Percentiles rank a stretch among this genome's conserved stretches.
These are phyloP conservation scores for Aspergillus egyptiacus DNA, from an alignment of 495 filamentous ascomycete species.

Conservation along the genomic window DNA sequence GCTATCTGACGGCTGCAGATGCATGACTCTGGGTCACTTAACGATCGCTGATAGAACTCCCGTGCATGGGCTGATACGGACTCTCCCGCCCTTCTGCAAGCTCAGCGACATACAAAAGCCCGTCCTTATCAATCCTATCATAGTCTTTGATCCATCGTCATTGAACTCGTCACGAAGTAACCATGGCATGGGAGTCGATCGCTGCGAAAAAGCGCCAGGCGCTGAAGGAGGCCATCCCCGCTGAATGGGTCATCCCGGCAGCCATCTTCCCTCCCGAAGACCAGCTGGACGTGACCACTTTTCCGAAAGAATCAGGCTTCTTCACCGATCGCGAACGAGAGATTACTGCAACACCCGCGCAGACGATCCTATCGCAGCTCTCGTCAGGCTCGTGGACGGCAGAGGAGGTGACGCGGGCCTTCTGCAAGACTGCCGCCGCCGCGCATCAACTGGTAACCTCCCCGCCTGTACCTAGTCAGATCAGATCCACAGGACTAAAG, in stretches of 20 bases:
- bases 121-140: neutral
- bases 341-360: slow-evolving; percentile 12
- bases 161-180: too few species aligned
- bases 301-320: slow-evolving; percentile 15
- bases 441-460: slow-evolving; percentile 43
- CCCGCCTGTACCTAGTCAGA: neutral
- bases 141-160: too few species aligned
- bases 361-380: slow-evolving; percentile 6
- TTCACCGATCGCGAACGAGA: slow-evolving; percentile 16
- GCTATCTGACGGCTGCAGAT: neutral
- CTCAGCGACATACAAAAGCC: neutral
- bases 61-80: too few species aligned
- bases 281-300: slow-evolving; percentile 13
- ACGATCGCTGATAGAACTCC: too few species aligned
- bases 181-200: slow-evolving; percentile 26
- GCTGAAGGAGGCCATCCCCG: slow-evolving; percentile 10
- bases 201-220: slow-evolving; percentile 12
- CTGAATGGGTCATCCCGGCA: slow-evolving; percentile 13
- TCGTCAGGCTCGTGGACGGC: slow-evolving; percentile 11
- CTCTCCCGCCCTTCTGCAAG: too few species aligned
- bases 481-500: neutral
- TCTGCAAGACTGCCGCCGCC: slow-evolving; percentile 50
- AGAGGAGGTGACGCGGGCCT: slow-evolving; percentile 45
- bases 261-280: slow-evolving; percentile 15
- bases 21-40: neutral